phyloP scores from a whole-genome alignment of 1,284 basidiomycete species.

The Cystobasidium slooffiae region DNA sequence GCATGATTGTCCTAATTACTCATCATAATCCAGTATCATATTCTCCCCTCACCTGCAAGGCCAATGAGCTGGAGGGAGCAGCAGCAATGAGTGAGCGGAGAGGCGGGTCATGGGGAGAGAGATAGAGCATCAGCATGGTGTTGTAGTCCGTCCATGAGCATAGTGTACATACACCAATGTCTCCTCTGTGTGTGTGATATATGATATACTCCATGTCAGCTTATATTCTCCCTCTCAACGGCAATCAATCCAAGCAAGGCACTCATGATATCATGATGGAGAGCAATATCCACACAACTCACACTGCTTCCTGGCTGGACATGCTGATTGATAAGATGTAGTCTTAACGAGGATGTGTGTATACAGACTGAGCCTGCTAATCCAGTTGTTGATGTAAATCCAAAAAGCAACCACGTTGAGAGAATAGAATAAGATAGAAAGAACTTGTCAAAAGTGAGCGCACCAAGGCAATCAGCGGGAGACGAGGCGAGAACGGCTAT shows the following conservation, averaged over 20 bases:
- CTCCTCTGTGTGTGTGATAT: constrained; percentile 38
- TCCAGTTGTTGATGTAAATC: not conserved
- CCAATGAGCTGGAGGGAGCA: constrained; percentile 39
- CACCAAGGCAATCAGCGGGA: constrained; percentile 5
- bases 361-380: not conserved
- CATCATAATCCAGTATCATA: not conserved
- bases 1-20: too few species aligned
- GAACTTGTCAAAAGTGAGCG: not conserved
- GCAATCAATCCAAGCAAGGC: constrained; percentile 11
- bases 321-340: not conserved
- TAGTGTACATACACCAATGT: constrained; percentile 34
- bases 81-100: not conserved
- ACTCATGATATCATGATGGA: not conserved
- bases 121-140: not conserved
- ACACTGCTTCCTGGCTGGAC: constrained; percentile 34
- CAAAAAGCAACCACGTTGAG: not conserved
- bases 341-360: too few species aligned
- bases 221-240: not conserved
- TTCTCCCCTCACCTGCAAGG: constrained; percentile 34
- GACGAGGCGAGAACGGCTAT: not conserved
- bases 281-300: not conserved
- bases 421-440: not conserved
- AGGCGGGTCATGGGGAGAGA: not conserved
- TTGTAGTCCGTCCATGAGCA: not conserved
- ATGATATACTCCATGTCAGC: not conserved